Percentiles rank a stretch among this genome's conserved stretches.
Evolutionary conservation across 2,329 filamentous ascomycete species (phyloP).

Genomic region (Sporothrix brunneoviolacea): DNA sequence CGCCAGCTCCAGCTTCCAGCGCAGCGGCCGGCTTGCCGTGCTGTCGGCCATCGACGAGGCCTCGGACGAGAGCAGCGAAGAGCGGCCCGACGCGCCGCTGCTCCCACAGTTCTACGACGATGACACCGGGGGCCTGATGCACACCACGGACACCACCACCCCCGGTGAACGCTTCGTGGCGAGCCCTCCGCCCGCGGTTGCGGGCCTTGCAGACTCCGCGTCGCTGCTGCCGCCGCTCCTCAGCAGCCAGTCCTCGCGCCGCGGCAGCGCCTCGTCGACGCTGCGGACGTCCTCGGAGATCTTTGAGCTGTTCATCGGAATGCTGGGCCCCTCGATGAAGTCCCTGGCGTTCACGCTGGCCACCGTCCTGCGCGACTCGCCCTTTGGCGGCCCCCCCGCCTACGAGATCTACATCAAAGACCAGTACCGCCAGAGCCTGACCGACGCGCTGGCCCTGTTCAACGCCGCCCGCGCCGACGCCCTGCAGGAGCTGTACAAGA

Average conservation of each 20-base stretch:
- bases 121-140: neutral
- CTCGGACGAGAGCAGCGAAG: slow-evolving; percentile 49
- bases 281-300: slow-evolving; percentile 69
- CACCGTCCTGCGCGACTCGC: slow-evolving; percentile 79
- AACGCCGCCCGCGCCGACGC: slow-evolving; percentile 68
- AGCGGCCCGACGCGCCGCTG: slow-evolving; percentile 20
- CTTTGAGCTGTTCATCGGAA: slow-evolving; percentile 81
- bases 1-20: slow-evolving; percentile 28
- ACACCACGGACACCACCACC: neutral
- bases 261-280: slow-evolving; percentile 10
- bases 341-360: slow-evolving; percentile 88
- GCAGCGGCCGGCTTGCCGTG: slow-evolving; percentile 35
- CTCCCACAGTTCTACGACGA: neutral
- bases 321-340: slow-evolving; percentile 91
- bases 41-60: slow-evolving; percentile 58
- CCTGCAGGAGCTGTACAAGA: slow-evolving; percentile 71
- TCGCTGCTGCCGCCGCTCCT: slow-evolving; percentile 1
- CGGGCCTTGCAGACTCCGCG: too few relatives aligned
- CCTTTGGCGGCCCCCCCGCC: slow-evolving; percentile 64
- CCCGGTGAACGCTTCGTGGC: neutral
- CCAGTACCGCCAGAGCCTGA: slow-evolving; percentile 72
- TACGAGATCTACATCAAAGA: slow-evolving; percentile 69
- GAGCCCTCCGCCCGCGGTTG: neutral
- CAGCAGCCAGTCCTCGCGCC: slow-evolving; percentile 17
- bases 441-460: slow-evolving; percentile 75